Evolutionary conservation across 257 asterid genomes (phyloP).

Genomic region (Knoxia roxburghii): DNA sequence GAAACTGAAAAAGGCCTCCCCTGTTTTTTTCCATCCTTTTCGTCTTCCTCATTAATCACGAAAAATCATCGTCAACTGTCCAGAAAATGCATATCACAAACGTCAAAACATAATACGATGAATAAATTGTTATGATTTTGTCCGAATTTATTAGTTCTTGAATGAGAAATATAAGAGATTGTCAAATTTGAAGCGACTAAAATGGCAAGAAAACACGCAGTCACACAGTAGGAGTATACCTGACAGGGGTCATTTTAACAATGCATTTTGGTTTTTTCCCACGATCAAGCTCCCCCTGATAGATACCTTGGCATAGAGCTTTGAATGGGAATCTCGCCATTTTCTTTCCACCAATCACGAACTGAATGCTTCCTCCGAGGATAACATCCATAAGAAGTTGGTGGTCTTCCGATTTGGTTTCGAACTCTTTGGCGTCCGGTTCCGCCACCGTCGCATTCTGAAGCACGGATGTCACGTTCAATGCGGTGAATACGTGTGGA

Average conservation of each 20-base stretch:
- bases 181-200: no score
- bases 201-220: background rate
- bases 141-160: no score
- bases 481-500: background rate
- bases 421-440: conserved; percentile 3
- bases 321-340: conserved; percentile 12
- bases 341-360: background rate
- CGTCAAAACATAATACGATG: no score
- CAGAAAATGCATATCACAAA: background rate
- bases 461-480: background rate
- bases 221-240: background rate
- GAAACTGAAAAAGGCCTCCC: background rate
- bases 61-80: background rate
- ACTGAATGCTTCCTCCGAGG: conserved; percentile 3
- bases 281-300: conserved; percentile 11
- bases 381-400: background rate
- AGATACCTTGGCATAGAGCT: background rate
- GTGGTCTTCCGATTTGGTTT: background rate
- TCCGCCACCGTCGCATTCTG: background rate
- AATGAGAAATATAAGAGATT: no score
- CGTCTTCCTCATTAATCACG: background rate
- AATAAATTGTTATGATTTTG: no score
- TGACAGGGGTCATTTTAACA: conserved; percentile 11
- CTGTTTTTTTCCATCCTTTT: background rate
- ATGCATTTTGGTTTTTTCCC: background rate